These are phyloP conservation scores for Macrolepiota albuminosa DNA, from an alignment of 768 basidiomycete genomes.

Conservation along the genomic window DNA sequence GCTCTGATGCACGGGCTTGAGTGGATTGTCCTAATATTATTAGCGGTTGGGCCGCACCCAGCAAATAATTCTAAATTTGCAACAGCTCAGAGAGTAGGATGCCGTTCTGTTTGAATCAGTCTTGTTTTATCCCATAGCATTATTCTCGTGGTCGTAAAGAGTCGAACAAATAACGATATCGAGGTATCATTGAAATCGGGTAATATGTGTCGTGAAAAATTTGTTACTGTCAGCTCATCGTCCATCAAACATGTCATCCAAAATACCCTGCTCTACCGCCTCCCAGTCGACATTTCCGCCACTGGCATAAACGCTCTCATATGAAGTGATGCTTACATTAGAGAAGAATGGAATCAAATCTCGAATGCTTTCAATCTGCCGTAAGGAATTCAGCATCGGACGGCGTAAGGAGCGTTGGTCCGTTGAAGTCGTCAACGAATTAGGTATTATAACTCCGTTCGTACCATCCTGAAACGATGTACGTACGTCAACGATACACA, in stretches of 20 bases:
- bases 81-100: constrained; percentile 1
- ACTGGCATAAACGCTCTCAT: constrained; percentile 86
- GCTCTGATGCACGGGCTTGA: background rate
- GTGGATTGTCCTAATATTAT: constrained; percentile 4
- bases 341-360: constrained; percentile 92
- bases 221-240: constrained; percentile 31
- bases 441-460: constrained; percentile 21
- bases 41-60: background rate
- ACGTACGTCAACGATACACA: background rate
- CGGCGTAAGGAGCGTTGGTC: constrained; percentile 56
- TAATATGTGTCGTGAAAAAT: constrained; percentile 7
- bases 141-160: background rate
- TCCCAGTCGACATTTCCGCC: constrained; percentile 86
- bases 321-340: constrained; percentile 80
- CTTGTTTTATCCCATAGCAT: background rate
- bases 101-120: background rate
- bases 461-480: constrained; percentile 22
- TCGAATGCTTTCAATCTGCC: constrained; percentile 77
- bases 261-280: constrained; percentile 74
- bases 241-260: constrained; percentile 90
- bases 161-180: background rate
- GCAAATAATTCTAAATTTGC: background rate
- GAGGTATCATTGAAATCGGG: constrained; percentile 14
- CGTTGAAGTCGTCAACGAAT: constrained; percentile 23
- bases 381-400: constrained; percentile 64